phyloP scores from a whole-genome alignment of 768 basidiomycete genomes.

The Phlebiopsis flavidoalba region DNA sequence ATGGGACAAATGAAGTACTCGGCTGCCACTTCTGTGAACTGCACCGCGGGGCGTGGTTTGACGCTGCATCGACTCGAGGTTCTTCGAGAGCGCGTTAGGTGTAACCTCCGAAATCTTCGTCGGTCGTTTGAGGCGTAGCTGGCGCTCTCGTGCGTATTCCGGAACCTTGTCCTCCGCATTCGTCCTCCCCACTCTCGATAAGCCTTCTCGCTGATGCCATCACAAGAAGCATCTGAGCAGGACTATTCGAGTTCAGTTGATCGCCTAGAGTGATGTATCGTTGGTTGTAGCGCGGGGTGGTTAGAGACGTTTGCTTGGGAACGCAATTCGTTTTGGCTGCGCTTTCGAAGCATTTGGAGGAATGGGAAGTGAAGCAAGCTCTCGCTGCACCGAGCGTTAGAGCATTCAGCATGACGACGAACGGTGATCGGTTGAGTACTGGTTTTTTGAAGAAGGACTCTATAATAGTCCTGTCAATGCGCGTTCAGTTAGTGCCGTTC shows the following conservation, averaged over 20 bases:
- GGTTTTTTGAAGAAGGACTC: constrained; percentile 94
- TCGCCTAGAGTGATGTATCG: constrained; percentile 51
- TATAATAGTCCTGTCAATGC: constrained; percentile 60
- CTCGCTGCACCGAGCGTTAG: constrained; percentile 82
- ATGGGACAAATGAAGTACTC: constrained; percentile 88
- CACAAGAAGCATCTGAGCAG: constrained; percentile 56
- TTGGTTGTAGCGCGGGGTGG: constrained; percentile 65
- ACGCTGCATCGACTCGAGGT: constrained; percentile 14
- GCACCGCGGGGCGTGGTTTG: constrained; percentile 20
- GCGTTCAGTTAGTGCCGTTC: not conserved
- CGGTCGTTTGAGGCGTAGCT: constrained; percentile 56
- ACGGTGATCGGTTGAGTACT: constrained; percentile 86
- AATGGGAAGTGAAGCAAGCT: constrained; percentile 54
- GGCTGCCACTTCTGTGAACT: constrained; percentile 71
- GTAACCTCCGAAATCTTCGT: constrained; percentile 41
- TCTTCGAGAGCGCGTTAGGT: constrained; percentile 3
- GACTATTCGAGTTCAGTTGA: constrained; percentile 24
- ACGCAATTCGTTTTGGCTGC: constrained; percentile 38
- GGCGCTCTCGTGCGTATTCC: constrained; percentile 65
- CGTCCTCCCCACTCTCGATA: constrained; percentile 56
- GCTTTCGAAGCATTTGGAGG: constrained; percentile 27
- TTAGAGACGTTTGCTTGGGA: constrained; percentile 81
- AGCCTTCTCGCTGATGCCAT: constrained; percentile 52
- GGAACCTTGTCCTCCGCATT: constrained; percentile 52
- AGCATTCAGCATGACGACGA: constrained; percentile 80